Evolutionary conservation across 176 grass and related monocot species (phyloP).

Genomic region (Carex littledalei): DNA sequence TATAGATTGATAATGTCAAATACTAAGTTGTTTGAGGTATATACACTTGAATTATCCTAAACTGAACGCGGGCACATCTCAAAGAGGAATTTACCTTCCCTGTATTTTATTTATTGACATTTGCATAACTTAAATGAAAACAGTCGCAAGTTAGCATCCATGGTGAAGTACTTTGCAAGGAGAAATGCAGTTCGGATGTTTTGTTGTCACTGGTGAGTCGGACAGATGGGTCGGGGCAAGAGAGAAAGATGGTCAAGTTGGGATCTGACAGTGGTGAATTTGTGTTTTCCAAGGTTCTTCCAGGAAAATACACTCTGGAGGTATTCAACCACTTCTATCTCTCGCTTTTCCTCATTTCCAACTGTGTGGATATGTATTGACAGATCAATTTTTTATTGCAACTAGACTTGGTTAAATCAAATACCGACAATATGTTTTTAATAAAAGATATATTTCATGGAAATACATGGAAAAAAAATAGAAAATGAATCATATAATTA

Average conservation of each 20-base stretch:
- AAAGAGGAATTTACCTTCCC: not conserved
- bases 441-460: not conserved
- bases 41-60: not conserved
- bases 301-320: conserved; percentile 88
- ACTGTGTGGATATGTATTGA: not conserved
- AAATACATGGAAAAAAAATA: not conserved
- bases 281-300: conserved; percentile 80
- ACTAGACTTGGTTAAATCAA: not conserved
- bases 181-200: conserved; percentile 65
- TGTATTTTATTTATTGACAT: not conserved
- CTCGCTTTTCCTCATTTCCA: not conserved
- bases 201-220: conserved; percentile 67
- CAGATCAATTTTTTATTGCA: conserved; percentile 5
- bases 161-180: conserved; percentile 81
- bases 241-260: conserved; percentile 55
- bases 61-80: not conserved
- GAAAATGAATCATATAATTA: not conserved
- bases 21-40: not conserved
- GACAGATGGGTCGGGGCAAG: conserved; percentile 41
- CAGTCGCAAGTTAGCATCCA: conserved; percentile 93
- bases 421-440: not conserved
- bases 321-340: conserved; percentile 23
- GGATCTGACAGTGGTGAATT: conserved; percentile 60
- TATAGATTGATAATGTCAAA: not conserved
- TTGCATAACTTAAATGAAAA: conserved; percentile 21